Base-by-base conservation (phyloP, 306 rosid genomes). In the Cicer bijugum region DNA sequence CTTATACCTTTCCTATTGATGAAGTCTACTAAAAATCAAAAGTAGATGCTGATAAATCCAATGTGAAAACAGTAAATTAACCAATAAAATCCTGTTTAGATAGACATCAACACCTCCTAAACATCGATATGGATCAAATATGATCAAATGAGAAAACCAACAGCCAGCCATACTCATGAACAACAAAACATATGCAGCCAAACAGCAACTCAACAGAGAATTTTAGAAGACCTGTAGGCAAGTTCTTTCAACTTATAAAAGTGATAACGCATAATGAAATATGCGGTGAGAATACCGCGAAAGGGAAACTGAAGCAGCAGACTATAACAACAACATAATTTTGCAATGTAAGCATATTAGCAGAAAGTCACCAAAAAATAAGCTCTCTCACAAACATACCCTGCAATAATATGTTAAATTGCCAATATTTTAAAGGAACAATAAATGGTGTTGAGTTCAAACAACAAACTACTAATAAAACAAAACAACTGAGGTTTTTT, bases 401-500 rank as follows among this genome's bases (percentile, higher is more conserved):
- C 67, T 63, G 67, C 33, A 51, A 71, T 16, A 61, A 11, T 8
- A 44, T 50, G 73, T 62, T 8, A 44, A 78, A 78, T 71, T 62
- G 72, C 45, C 73, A 79, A 55, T 44, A 44, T 71, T 77, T 53
- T n/a, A 12, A 79, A 44, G 53, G 67, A 64, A 53, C 52, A 72
- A 55, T 53, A 64, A 72, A 71, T 64, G 62, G 47, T 38, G 62
- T 72, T 78, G 58, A 64, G 53, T 44, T 66, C 55, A 66, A 72
- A 45, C 43, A 17, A 28, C 12, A n/a, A 35, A 17, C 74, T 43
- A 53, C 74, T 43, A 53, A 16, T 53, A 6, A 71, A 71, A 71
- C 73, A 71, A 53, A 63, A 78, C 77, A 51, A 62, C 44, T 78
- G 48, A 51, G 59, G 72, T 78, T 71, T 71, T 15, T 8, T 71